Base-by-base conservation (phyloP, 2,329 filamentous ascomycete genomes). In the Fusarium xylarioides region DNA sequence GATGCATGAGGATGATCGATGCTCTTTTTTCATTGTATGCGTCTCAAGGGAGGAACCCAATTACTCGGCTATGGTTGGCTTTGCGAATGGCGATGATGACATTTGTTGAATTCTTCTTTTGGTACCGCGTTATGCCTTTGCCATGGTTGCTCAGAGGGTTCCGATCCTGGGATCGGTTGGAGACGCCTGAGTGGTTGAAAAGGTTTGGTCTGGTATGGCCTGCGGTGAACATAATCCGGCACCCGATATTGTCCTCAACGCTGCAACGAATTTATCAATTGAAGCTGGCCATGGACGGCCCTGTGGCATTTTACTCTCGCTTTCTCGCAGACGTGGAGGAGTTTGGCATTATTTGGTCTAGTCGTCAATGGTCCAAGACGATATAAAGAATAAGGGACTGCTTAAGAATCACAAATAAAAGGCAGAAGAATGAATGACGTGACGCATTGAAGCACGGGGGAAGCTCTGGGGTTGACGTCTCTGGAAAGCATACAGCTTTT, bases 1-100 rank as follows among this genome's bases (percentile, higher is more conserved):
- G 81, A 80, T 86, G 85, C 85, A 87, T 86, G 83, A 84, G 82
- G 81, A 84, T 77, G 83, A 83, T 83, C 83, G 75, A 73, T 76
- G 78, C 75, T 79, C 58, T 59, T 72, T 71, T 79, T 84, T 83
- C 83, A 82, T 83, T 84, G 82, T 79, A 78, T 72, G 70, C 76
- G 74, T 79, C 78, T 77, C 70, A 70, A 74, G 74, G 78, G 70
- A 70, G 56, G 71, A 72, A 67, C 72, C 73, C 74, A 70, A 72
- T 66, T 64, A 75, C 71, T 58, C 68, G 72, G 75, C 73, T 71
- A 71, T 76, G 66, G 71, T 72, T 71, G 77, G 74, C 70, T 69
- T 69, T 69, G 74, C 68, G 66, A 67, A 76, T 63, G 72, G 66
- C 68, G 68, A 66, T 70, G 75, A 73, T 65, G 67, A 74, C 63